phyloP scores from a whole-genome alignment of 352 stramenopile species.

The Phytophthora pluvialis region DNA sequence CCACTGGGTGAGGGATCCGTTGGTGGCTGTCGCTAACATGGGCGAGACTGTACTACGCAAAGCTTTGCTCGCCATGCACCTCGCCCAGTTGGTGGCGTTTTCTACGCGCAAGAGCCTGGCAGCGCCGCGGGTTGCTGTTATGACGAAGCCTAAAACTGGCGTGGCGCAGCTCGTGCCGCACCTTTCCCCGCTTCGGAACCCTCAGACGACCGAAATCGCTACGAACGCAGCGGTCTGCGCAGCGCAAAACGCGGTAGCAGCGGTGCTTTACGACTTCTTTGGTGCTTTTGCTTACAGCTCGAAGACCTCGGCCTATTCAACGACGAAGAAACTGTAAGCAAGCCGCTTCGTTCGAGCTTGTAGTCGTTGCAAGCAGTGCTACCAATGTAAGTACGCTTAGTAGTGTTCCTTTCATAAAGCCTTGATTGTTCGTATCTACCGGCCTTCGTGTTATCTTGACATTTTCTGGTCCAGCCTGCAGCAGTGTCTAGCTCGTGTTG shows the following conservation, averaged over 20 bases:
- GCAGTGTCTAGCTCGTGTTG: too few relatives aligned
- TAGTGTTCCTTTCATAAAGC: too few relatives aligned
- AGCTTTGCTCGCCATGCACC: conserved; percentile 18
- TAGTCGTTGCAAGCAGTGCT: too few relatives aligned
- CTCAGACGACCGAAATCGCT: neutral
- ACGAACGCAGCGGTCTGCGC: neutral
- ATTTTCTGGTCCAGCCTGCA: too few relatives aligned
- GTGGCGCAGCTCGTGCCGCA: conserved; percentile 11
- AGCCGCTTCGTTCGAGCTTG: neutral
- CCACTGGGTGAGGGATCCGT: conserved; percentile 18
- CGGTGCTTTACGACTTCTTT: conserved; percentile 33
- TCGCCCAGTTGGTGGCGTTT: conserved; percentile 19
- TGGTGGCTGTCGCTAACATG: conserved; percentile 19
- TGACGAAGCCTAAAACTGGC: conserved; percentile 7
- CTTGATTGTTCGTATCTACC: too few relatives aligned
- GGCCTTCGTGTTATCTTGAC: too few relatives aligned
- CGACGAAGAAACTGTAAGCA: conserved; percentile 11
- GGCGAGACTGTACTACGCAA: conserved; percentile 25
- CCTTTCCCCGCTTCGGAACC: conserved; percentile 2
- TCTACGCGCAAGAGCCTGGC: conserved; percentile 4
- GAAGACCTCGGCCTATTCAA: neutral
- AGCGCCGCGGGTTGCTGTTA: conserved; percentile 1
- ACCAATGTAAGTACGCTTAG: too few relatives aligned
- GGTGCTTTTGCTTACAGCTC: neutral
- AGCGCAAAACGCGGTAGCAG: conserved; percentile 12